These are phyloP conservation scores for Populus hybrid DNA, from an alignment of 441 rosid genomes.

Conservation along the genomic window DNA sequence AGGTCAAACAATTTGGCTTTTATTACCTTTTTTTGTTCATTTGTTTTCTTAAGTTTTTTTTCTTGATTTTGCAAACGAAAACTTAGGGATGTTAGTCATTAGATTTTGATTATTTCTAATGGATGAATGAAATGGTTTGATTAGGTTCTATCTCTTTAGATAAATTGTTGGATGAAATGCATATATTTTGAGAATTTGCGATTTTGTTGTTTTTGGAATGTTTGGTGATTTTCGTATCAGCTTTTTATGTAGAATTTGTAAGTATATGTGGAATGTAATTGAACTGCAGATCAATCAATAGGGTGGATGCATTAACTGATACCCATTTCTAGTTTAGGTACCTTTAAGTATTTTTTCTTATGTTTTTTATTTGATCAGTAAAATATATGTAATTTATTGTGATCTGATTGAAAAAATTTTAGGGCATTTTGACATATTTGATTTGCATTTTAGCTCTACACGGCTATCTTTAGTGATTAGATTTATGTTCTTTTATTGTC, in stretches of 20 bases:
- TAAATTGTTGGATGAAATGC: too few species aligned
- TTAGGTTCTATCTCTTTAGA: too few species aligned
- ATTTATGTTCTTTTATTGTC: not conserved
- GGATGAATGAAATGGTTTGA: not conserved
- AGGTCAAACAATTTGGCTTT: conserved; percentile 37
- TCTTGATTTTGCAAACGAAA: not conserved
- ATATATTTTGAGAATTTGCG: too few species aligned
- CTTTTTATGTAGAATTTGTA: too few species aligned
- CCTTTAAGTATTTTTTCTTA: not conserved
- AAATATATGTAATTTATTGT: not conserved
- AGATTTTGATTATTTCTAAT: too few species aligned
- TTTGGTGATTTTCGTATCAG: too few species aligned
- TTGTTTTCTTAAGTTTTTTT: not conserved
- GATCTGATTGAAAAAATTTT: not conserved
- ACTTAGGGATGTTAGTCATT: not conserved
- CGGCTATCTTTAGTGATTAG: not conserved
- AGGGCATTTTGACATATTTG: not conserved
- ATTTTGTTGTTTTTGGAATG: too few species aligned
- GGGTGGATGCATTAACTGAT: too few species aligned
- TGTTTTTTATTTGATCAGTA: too few species aligned
- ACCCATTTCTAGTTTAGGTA: not conserved
- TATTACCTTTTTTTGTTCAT: not conserved
- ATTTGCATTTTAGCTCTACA: not conserved
- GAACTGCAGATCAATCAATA: not conserved
- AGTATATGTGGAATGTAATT: too few species aligned